These are phyloP conservation scores for Sporothrix luriei DNA, from an alignment of 2,329 filamentous ascomycete genomes.

Conservation along the genomic window DNA sequence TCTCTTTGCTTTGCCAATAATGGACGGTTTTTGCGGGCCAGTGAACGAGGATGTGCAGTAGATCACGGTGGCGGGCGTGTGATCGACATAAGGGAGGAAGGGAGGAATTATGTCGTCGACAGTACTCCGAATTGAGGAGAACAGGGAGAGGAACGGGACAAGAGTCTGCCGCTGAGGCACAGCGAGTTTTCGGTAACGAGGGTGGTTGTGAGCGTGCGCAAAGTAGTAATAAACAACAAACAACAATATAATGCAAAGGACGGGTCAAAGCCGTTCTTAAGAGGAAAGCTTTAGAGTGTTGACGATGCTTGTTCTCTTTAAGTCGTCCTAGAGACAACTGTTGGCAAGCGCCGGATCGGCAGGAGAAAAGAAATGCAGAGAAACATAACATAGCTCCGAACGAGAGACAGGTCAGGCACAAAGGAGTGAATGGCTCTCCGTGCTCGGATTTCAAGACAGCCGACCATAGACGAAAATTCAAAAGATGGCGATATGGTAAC, in stretches of 20 bases:
- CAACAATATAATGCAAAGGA: not conserved
- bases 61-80: constrained; percentile 26
- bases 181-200: constrained; percentile 11
- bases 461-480: not conserved
- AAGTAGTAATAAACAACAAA: not conserved
- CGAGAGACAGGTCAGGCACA: not conserved
- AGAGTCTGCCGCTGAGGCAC: constrained; percentile 4
- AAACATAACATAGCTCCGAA: constrained; percentile 3
- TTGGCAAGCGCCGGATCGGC: constrained; percentile 25
- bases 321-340: not conserved
- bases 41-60: constrained; percentile 21
- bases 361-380: not conserved
- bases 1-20: constrained; percentile 16
- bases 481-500: not conserved
- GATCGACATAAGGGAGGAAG: constrained; percentile 30
- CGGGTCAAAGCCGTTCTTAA: constrained; percentile 23
- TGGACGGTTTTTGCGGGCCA: constrained; percentile 7
- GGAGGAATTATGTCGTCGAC: not conserved
- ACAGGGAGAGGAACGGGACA: not conserved
- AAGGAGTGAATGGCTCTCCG: constrained; percentile 21
- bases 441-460: constrained; percentile 17
- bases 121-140: not conserved
- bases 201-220: not conserved
- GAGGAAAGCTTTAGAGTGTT: not conserved
- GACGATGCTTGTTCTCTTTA: not conserved